phyloP scores from a whole-genome alignment of 108 stramenopile species.

The Nitzschia palea region DNA sequence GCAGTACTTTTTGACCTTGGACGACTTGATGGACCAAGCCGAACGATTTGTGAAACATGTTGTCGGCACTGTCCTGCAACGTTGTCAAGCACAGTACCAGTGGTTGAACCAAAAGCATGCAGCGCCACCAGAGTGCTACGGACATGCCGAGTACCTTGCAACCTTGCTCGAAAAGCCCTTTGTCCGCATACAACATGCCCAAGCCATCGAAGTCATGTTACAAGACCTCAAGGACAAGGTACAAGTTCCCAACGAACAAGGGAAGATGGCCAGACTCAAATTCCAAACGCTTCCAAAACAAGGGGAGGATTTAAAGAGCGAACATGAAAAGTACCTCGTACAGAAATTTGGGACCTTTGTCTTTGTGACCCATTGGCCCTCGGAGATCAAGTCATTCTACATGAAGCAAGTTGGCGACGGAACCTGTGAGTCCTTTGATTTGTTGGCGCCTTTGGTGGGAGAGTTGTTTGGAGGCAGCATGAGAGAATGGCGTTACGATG shows the following conservation, averaged over 20 bases:
- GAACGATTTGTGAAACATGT: slow-evolving; percentile 94
- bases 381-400: slow-evolving; percentile 96
- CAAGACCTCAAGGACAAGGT: slow-evolving; percentile 59
- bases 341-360: slow-evolving; percentile 84
- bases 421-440: slow-evolving; percentile 89
- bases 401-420: slow-evolving; percentile 91
- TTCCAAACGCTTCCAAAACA: slow-evolving; percentile 66
- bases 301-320: slow-evolving; percentile 87
- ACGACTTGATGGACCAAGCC: slow-evolving; percentile 79
- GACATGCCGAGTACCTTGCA: slow-evolving; percentile 46
- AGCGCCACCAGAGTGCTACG: slow-evolving; percentile 44
- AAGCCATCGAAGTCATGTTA: slow-evolving; percentile 64
- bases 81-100: slow-evolving; percentile 77
- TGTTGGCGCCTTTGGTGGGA: slow-evolving; percentile 88
- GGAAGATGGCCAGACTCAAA: slow-evolving; percentile 56
- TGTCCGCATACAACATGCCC: slow-evolving; percentile 58
- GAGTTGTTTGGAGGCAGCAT: slow-evolving; percentile 94
- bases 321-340: slow-evolving; percentile 92
- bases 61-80: slow-evolving; percentile 74
- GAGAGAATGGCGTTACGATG: slow-evolving; percentile 87
- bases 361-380: slow-evolving; percentile 91
- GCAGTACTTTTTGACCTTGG: slow-evolving; percentile 79
- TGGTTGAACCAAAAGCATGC: slow-evolving; percentile 76
- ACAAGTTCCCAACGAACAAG: slow-evolving; percentile 53
- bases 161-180: slow-evolving; percentile 57